A percentile compares a stretch with the other conserved stretches of the same genome.
These are phyloP conservation scores for Blumeria hordei DNA, from an alignment of 2,329 filamentous ascomycete species.

Conservation along the genomic window DNA sequence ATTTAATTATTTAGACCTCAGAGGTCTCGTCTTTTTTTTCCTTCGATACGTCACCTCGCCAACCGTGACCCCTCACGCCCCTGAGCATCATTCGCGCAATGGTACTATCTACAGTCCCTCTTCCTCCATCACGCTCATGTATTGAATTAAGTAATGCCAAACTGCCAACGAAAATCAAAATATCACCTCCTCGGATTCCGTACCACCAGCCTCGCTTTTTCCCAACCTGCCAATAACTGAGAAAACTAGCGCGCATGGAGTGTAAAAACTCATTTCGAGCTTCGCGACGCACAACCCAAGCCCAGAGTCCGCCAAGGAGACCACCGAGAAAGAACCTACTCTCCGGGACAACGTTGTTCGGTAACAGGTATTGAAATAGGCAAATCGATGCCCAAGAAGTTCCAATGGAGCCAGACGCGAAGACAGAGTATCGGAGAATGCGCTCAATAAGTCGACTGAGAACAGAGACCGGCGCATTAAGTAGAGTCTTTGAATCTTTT, in stretches of 20 bases:
- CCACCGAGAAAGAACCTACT: conserved; percentile 81
- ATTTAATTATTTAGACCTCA: too few species aligned
- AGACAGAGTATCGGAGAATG: conserved; percentile 51
- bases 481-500: conserved; percentile 26
- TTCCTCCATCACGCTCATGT: conserved; percentile 13
- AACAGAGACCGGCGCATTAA: conserved; percentile 42
- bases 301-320: conserved; percentile 66
- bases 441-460: conserved; percentile 40
- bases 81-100: conserved; percentile 10
- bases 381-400: conserved; percentile 78
- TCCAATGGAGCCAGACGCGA: conserved; percentile 62
- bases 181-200: conserved; percentile 59
- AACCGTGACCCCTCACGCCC: conserved; percentile 12
- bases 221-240: conserved; percentile 82
- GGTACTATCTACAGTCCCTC: conserved; percentile 8
- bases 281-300: conserved; percentile 43
- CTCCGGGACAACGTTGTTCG: conserved; percentile 48
- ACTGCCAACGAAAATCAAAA: conserved; percentile 58
- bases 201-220: conserved; percentile 75
- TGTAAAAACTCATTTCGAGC: conserved; percentile 55
- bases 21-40: conserved; percentile 6
- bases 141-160: conserved; percentile 56
- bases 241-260: conserved; percentile 50
- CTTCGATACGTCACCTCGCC: conserved; percentile 8
- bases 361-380: conserved; percentile 61